Evolutionary conservation across 495 filamentous ascomycete genomes (phyloP).

Genomic region (Achaetomiella virescens): DNA sequence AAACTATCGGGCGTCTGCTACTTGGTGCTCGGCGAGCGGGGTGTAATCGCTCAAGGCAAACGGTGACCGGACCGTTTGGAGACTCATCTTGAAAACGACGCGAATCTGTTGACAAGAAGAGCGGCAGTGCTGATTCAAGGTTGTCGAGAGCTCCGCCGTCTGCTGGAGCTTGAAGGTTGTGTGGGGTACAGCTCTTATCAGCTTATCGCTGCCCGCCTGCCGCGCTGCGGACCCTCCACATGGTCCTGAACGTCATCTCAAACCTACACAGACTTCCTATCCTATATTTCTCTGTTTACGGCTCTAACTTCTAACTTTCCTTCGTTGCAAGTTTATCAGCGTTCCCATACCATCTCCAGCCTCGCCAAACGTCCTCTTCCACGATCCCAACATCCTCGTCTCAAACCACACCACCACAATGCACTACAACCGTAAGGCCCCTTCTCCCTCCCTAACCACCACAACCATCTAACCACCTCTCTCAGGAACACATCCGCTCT

Average conservation of each 20-base stretch:
- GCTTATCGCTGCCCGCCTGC: constrained; percentile 20
- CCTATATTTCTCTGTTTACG: no score
- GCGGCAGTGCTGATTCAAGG: neutral
- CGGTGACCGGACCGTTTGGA: constrained; percentile 36
- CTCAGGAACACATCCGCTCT: constrained; percentile 77
- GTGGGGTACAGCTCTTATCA: constrained; percentile 20
- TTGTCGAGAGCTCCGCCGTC: neutral
- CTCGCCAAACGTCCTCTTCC: neutral
- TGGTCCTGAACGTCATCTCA: no score
- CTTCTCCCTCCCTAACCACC: neutral
- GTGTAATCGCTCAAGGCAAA: constrained; percentile 54
- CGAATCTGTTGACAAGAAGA: no score
- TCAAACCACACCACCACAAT: constrained; percentile 26
- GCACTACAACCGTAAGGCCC: constrained; percentile 42
- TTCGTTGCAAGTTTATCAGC: no score
- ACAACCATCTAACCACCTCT: constrained; percentile 7
- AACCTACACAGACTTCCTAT: neutral
- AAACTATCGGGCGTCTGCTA: constrained; percentile 80
- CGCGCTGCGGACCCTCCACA: no score
- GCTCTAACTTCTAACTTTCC: no score
- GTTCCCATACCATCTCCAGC: neutral
- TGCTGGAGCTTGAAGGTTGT: constrained; percentile 18
- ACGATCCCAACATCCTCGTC: neutral
- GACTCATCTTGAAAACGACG: constrained; percentile 33
- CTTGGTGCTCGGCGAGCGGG: constrained; percentile 70